Base-by-base conservation (phyloP, 345 rosid species). In the Kernera saxatilis region DNA sequence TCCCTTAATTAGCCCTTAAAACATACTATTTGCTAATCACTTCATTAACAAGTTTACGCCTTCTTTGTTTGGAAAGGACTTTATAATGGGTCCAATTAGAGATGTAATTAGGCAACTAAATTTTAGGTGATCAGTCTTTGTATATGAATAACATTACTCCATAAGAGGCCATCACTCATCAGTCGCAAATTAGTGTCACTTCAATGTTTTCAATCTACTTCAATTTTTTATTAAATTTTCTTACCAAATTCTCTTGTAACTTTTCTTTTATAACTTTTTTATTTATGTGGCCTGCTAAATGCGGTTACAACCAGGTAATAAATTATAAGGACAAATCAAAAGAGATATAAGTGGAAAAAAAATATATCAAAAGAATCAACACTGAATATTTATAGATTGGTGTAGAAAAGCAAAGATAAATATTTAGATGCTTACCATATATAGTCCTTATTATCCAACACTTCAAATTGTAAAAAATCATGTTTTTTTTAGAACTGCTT, bases 51-150 rank as follows among this genome's bases (percentile, higher is more conserved):
- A 50, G 59, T 32, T 25, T 59, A 70, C 15, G 33, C 33, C 35
- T 61, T 26, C 36, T 27, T 39, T 50, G 67, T n/a, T 51, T 51
- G 19, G 69, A 71, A 62, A 71, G 13, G 8, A 51, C 62, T 71
- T 61, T 33, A 29, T 14, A 30, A 44, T 54, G 70, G 52, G 40
- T 8, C 64, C 70, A 39, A 33, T 11, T 52, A 23, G 30, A 32
- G 46, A 43, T 52, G 39, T 72, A 44, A 54, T 44, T 54, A 64
- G 48, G 49, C 21, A 64, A 25, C 39, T 9, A 72, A 53, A 5
- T 27, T 43, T 71, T 50, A 63, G 76, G 70, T 72, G 64, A 44
- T 26, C 43, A 33, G 29, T 72, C 76, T 64, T 53, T 52, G 37
- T 53, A 64, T 53, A 63, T 54, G 48, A 54, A 53, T 63, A 43